These are phyloP conservation scores for Carallia brachiata DNA, from an alignment of 345 rosid species.

Conservation along the genomic window DNA sequence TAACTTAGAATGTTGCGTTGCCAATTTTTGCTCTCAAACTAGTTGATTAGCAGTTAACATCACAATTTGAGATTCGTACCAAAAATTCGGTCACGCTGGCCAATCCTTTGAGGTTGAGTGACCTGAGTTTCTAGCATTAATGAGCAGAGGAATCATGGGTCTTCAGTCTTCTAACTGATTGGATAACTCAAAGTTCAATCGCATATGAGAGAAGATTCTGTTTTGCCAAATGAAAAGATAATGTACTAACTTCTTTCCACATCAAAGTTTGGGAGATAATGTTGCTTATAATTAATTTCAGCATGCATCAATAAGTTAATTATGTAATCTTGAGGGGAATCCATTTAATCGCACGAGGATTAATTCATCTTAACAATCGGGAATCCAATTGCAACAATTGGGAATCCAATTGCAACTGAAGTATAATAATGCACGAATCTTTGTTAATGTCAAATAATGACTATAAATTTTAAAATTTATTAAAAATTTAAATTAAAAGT, in stretches of 20 bases:
- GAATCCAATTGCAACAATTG: background rate
- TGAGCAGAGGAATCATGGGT: background rate
- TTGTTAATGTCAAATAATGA: no score
- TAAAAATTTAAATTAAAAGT: no score
- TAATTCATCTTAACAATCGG: background rate
- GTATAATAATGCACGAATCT: background rate
- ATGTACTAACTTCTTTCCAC: background rate
- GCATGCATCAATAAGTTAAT: background rate
- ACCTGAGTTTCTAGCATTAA: background rate
- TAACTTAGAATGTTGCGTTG: background rate
- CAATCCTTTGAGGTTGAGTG: background rate
- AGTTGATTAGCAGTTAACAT: no score
- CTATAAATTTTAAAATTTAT: no score
- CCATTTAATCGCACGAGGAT: conserved; percentile 5
- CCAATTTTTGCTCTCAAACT: no score
- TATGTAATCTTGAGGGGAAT: background rate
- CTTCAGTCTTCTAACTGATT: background rate
- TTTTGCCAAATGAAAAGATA: background rate
- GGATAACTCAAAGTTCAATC: background rate
- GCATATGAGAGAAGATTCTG: background rate
- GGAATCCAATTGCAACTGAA: background rate
- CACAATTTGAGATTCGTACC: background rate
- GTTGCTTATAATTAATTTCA: background rate
- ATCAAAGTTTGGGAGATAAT: background rate
- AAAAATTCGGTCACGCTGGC: background rate